Evolutionary conservation across 345 rosid species (phyloP), one percentile per base, ranked within the genome.

Genomic region (Dimocarpus longan): DNA sequence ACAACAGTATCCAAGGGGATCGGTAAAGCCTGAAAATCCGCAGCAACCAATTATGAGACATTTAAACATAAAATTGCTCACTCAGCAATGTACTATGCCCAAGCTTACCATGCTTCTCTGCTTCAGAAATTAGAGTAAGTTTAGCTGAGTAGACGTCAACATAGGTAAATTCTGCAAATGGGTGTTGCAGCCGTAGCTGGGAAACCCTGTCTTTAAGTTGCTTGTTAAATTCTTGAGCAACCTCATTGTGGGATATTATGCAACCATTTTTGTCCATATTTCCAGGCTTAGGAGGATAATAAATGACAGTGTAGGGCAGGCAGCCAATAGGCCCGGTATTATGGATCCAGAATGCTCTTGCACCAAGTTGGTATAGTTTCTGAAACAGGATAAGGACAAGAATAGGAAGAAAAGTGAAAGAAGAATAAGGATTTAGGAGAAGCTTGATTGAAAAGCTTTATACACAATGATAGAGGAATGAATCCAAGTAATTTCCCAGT

Each of bases 291-390:
- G 75, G 54, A 76, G 68, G 39, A 79, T 80, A 60, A 71, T 63
- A 13, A 68, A 77, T 5, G 74, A 85, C 39, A 84, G 46, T 0
- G 65, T 84, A 80, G 15, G 87, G 70, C 48, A 82, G 65, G 46
- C 84, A 82, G 2, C 84, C 85, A 62, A 85, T 74, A 26, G 85
- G 87, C 18, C 83, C 83, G 21, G 85, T 81, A 37, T 82, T 84
- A 70, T 84, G 85, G 32, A 81, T 76, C 87, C 87, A 84, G 26
- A 82, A 82, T 70, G 63, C 57, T 39, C 83, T 81, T 54, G 83
- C 87, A 76, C 85, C 84, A 60, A 64, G 56, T 19, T 73, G 76
- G 66, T 81, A 81, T 52, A 79, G 50, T 19, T 73, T n/a, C 84
- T 81, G 82, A 46, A 76, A 22, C 54, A 21, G 18, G 15, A 66